Base-by-base conservation (phyloP, 73 alveolate genomes). In the Symbiodinium natans region DNA sequence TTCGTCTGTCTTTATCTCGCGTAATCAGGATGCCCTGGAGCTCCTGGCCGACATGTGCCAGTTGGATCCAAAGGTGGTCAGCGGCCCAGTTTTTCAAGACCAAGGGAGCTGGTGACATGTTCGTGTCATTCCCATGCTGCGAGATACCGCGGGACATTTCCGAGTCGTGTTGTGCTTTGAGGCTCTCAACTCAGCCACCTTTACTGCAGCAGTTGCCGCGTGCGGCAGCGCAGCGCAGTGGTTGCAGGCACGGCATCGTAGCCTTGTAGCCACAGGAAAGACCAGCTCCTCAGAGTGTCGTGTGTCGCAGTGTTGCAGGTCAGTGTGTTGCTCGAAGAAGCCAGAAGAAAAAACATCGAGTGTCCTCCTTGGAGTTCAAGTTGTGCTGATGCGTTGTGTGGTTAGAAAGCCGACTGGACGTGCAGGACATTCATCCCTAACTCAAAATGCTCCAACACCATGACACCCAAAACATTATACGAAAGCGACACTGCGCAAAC, bases 141-240 rank as follows among this genome's bases (percentile, higher is more conserved):
- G 40, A 73, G 21, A 17, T n/a, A 38, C 84, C 27, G 40, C 41
- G 29, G 15, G 40, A 21, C 39, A 2, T 10, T 27, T 17, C 84
- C n/a, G 54, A 36, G 52, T 48, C 34, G 17, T 63, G 29, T 63
- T 19, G 15, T 21, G 13, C 92, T 3, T 27, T 54, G 27, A 88
- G 95, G 95, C 86, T 25, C 48, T 88, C 46, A 68, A 56, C 48
- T 54, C 95, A 10, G 74, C 84, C 36, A 88, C 95, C 33, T 40
- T 36, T n/a, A 82, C 86, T 10, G 95, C 95, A 17, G 94, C 73
- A 19, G 31, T 56, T 46, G 41, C 54, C 63, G 94, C 94, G 23
- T 86, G 94, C 41, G 83, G 94, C 68, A 75, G 85, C 23, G 59
- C 73, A 38, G 83, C 94, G 3, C 73, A 86, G 83, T 86, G 94